Base-by-base conservation (phyloP, 163 green algal genomes). In the Chlamydomonas reinhardtii region DNA sequence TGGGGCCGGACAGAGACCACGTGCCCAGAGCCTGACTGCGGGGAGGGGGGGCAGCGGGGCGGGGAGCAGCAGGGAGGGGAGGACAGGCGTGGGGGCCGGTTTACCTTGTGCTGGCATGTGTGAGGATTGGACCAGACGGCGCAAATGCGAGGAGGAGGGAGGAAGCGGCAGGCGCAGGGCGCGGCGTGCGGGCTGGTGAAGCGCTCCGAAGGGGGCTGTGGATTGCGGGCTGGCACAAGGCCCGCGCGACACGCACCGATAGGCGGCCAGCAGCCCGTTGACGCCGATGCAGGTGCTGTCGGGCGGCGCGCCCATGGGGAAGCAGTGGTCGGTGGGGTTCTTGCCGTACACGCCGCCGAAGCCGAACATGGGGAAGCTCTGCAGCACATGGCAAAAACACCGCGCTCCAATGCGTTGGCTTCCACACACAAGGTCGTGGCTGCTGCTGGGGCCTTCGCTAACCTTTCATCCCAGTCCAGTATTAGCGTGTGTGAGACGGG, bases 1-100 rank as follows among this genome's bases (percentile, higher is more conserved):
- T 95, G 14, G 93, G 93, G 4, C 91, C 93, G 15, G 91, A 89
- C 48, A 96, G 91, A 29, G n/a, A 64, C 71, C 91, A 85, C 0
- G 35, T 72, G 24, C 29, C 34, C 61, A 94, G 76, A 0, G 90
- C 87, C 4, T 94, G 74, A 73, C 91, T 92, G 73, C 61, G 61
- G 8, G 56, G 5, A 64, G 17, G 56, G 5, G 56, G 56, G 2
- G 56, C 56, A 14, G 20, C 20, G 2, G 56, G 56, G 56, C 17
- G 59, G 59, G 59, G 12, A 25, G 2, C 24, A 14, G 43, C 24
- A 64, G 56, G 56, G 8, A 64, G 20, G 56, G 56, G 56, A 27
- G 14, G 56, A 22, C 4, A 14, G 39, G 39, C 39, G 39, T 48
- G n/a, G n/a, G n/a, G n/a, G n/a, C 39, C 39, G 39, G 39, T 48